Evolutionary conservation across 352 stramenopile species (phyloP), one percentile per base, ranked within the genome.

Genomic region (Phytophthora lateralis): DNA sequence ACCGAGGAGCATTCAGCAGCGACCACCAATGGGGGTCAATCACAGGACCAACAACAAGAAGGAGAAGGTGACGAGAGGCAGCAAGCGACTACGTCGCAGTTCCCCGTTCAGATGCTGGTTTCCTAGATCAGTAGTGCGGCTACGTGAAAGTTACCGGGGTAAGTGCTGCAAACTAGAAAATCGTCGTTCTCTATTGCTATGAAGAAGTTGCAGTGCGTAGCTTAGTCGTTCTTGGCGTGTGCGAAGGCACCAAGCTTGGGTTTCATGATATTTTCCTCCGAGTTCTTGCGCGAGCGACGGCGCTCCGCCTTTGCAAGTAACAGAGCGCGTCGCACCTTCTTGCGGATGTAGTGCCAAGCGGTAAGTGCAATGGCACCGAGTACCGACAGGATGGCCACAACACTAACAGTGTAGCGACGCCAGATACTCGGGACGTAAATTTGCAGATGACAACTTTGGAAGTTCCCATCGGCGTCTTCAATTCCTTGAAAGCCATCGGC

Each of bases 401-500:
- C 72, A 14, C 78, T 91, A 21, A 87, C 75, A 2, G 88, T 93
- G 62, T 97, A 93, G 5, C 87, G 67, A 32, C 97, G 85, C 58
- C 89, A 96, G 9, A 67, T 57, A 3, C 79, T 91, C 4, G 97
- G 97, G 50, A 96, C 86, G 70, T 98, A 98, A 50, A 99, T 98
- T 62, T 88, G 84, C 26, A 99, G 63, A 73, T 99, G 97, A 64
- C 97, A 99, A 44, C 81, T 98, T 21, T 82, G 61, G 59, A 98
- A 98, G 20, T 85, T 69, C 17, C 97, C 95, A 18, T 96, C 51
- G 9, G 66, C 74, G 58, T 98, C 90, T 39, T 97, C 81, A 32
- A 97, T 72, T 4, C 96, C 97, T 66, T 99, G 90, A 63, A 97
- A 99, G 2, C 97, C 97, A 52, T 95, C 91, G 6, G 82, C 80